Evolutionary conservation across 164 flowering plant genomes (phyloP), one percentile per base, ranked within the genome.

Genomic region (Stephania japonica): DNA sequence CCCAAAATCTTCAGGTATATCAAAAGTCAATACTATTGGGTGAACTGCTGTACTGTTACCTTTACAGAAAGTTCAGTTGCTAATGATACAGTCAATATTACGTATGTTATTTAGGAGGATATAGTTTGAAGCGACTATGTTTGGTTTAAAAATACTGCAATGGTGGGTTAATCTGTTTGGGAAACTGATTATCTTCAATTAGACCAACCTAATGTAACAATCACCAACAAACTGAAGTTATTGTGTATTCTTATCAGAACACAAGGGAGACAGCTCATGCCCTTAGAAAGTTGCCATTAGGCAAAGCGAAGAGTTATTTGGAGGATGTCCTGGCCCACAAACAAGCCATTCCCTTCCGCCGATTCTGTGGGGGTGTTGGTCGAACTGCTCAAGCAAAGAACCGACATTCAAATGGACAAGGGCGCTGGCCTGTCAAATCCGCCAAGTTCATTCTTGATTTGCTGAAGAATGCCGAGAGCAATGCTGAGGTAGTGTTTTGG

Each of bases 401-500:
- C 82, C 83, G 93, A 69, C 98, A 94, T 67, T 84, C 97, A 3
- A 94, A 94, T 84, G 98, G 97, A 8, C 98, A 94, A 75, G 98
- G 95, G 26, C 91, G 98, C 44, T 94, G 98, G 98, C 98, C 98
- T 5, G 93, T 73, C 0, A 94, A 94, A 56, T 94, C 98, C 44
- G 98, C 97, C 0, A 87, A 85, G 71, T 92, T 91, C 75, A 87
- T 91, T 41, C 83, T 92, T 12, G 97, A 94, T 78, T 81, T 92
- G 84, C 90, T 94, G 0, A 94, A 92, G 86, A 94, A 91, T 84
- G 97, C 98, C 16, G 98, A 94, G 81, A 94, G 97, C 78, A 94
- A 92, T 84, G 97, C 97, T 25, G 98, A 94, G 70, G 97, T 91
- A 86, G 70, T 74, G 4, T 4, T 5, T 27, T 18, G 14, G 44